Evolutionary conservation across 2,329 filamentous ascomycete genomes (phyloP).

Genomic region (Botrytis hyacinthi): DNA sequence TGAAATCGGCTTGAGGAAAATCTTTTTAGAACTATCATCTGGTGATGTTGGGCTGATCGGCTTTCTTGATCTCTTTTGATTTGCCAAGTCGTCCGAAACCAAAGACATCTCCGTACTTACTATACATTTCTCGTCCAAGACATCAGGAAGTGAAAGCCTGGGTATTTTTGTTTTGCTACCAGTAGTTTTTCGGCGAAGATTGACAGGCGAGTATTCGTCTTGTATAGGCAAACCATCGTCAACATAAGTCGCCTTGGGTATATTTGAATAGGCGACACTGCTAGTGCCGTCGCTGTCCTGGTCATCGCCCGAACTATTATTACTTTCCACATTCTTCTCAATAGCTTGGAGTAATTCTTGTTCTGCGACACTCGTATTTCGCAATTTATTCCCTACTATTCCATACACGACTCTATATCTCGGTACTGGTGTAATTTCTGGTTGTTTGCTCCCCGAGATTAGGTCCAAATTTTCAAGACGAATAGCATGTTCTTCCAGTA

Average conservation of each 20-base stretch:
- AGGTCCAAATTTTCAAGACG: slow-evolving; percentile 26
- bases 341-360: slow-evolving; percentile 34
- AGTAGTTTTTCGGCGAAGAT: neutral
- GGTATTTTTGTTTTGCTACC: slow-evolving; percentile 14
- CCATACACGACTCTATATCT: slow-evolving; percentile 59
- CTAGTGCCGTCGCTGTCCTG: neutral
- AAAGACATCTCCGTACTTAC: neutral
- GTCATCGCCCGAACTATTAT: slow-evolving; percentile 17
- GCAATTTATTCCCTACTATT: slow-evolving; percentile 52
- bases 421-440: slow-evolving; percentile 25
- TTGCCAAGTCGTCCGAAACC: slow-evolving; percentile 29
- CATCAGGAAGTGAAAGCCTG: slow-evolving; percentile 2
- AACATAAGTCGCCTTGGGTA: neutral
- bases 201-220: neutral
- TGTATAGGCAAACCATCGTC: neutral
- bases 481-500: slow-evolving; percentile 50
- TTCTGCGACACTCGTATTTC: slow-evolving; percentile 41
- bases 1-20: slow-evolving; percentile 28
- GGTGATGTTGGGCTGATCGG: slow-evolving; percentile 34
- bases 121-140: slow-evolving; percentile 19
- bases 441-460: slow-evolving; percentile 27
- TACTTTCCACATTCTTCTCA: slow-evolving; percentile 28
- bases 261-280: neutral
- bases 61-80: slow-evolving; percentile 37
- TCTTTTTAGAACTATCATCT: slow-evolving; percentile 28